phyloP scores from a whole-genome alignment of 164 flowering plant species.

The Aristolochia fimbriata region DNA sequence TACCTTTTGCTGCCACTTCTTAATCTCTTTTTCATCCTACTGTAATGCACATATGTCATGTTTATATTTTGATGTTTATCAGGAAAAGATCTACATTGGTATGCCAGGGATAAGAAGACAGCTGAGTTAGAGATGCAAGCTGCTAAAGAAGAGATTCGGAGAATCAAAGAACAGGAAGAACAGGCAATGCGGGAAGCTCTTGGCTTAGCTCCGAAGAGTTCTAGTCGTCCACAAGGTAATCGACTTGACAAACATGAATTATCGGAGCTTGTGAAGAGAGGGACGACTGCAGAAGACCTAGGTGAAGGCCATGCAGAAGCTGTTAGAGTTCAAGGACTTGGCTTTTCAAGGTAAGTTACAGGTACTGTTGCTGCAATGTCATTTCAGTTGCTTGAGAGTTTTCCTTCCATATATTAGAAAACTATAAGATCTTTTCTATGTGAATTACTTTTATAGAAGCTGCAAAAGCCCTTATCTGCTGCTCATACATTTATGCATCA shows the following conservation, averaged over 20 bases:
- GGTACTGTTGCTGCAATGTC: too few species aligned
- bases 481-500: too few species aligned
- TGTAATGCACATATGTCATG: not conserved
- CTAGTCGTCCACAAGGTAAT: slow-evolving; percentile 55
- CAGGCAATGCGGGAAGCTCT: slow-evolving; percentile 96
- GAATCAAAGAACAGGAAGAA: slow-evolving; percentile 91
- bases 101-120: slow-evolving; percentile 58
- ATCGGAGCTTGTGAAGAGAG: slow-evolving; percentile 79
- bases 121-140: slow-evolving; percentile 39
- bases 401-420: too few species aligned
- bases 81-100: slow-evolving; percentile 97
- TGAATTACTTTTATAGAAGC: too few species aligned
- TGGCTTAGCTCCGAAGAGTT: slow-evolving; percentile 88
- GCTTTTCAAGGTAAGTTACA: slow-evolving; percentile 54
- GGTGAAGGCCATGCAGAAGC: slow-evolving; percentile 94
- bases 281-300: slow-evolving; percentile 88
- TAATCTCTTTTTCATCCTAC: not conserved
- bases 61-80: slow-evolving; percentile 3
- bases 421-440: too few species aligned
- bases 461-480: too few species aligned
- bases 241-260: slow-evolving; percentile 92
- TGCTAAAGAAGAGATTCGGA: slow-evolving; percentile 66
- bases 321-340: slow-evolving; percentile 80
- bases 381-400: too few species aligned
- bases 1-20: too few species aligned